These are phyloP conservation scores for Fusarium palustre DNA, from an alignment of 2,329 filamentous ascomycete genomes.

Conservation along the genomic window DNA sequence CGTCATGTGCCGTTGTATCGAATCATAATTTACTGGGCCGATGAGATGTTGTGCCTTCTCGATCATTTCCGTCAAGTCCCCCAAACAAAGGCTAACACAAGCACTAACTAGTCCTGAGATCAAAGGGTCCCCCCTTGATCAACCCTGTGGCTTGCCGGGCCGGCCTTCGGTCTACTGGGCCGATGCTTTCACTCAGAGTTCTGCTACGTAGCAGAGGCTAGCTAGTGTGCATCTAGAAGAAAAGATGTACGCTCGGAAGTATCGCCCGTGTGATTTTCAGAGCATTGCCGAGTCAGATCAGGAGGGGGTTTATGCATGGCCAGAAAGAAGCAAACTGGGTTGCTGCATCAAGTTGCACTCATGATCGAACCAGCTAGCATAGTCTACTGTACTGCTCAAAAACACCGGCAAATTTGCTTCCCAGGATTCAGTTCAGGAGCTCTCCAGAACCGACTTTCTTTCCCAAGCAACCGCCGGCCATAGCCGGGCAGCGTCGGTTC, in stretches of 20 bases:
- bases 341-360: conserved; percentile 14
- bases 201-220: not conserved
- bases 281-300: conserved; percentile 37
- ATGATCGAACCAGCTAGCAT: conserved; percentile 9
- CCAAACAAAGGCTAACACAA: conserved; percentile 17
- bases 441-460: not conserved
- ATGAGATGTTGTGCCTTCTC: conserved; percentile 27
- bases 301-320: conserved; percentile 13
- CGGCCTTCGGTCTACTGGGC: conserved; percentile 29
- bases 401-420: conserved; percentile 3
- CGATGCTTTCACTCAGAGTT: conserved; percentile 23
- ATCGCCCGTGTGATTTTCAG: conserved; percentile 28
- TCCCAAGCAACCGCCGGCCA: conserved; percentile 10
- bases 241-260: conserved; percentile 20
- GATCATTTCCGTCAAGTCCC: conserved; percentile 26
- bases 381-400: not conserved
- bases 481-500: conserved; percentile 40
- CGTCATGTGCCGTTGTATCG: conserved; percentile 34
- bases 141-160: conserved; percentile 28
- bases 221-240: conserved; percentile 30
- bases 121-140: conserved; percentile 16
- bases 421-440: not conserved
- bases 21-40: conserved; percentile 33
- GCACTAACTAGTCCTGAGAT: conserved; percentile 19
- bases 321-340: conserved; percentile 10